Evolutionary conservation across 306 rosid genomes (phyloP).

Genomic region (Casuarina equisetifolia): DNA sequence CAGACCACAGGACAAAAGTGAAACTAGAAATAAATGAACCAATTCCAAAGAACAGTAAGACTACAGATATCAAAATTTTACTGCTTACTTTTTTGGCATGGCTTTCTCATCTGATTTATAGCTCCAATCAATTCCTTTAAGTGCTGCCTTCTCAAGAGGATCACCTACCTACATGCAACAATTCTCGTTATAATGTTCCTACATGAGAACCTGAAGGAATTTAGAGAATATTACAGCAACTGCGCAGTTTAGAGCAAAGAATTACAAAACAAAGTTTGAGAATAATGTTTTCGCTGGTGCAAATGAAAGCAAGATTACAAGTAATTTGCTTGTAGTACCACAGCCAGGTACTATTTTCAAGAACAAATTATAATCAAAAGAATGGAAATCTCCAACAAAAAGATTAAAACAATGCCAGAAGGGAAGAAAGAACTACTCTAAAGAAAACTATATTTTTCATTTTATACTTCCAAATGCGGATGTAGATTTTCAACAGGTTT

Average conservation of each 20-base stretch:
- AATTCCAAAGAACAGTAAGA: conserved; percentile 21
- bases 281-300: neutral
- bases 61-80: conserved; percentile 11
- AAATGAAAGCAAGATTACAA: conserved; percentile 3
- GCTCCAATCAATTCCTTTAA: conserved; percentile 92
- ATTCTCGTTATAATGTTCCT: neutral
- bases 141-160: conserved; percentile 99
- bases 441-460: neutral
- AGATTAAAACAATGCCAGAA: neutral
- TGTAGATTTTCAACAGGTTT: neutral
- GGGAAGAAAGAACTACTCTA: neutral
- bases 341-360: neutral
- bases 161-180: conserved; percentile 80
- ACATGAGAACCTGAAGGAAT: conserved; percentile 5
- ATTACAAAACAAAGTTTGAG: neutral
- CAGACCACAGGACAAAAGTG: neutral
- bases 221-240: conserved; percentile 17
- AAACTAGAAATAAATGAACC: conserved; percentile 8
- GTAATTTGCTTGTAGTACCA: neutral
- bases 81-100: conserved; percentile 77
- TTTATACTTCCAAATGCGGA: neutral
- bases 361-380: neutral
- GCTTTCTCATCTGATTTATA: conserved; percentile 98
- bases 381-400: neutral
- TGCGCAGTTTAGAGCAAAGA: neutral